Percentiles rank a stretch among this genome's conserved stretches.
phyloP scores from a whole-genome alignment of 495 filamentous ascomycete species.

The Haplographium delicatum region DNA sequence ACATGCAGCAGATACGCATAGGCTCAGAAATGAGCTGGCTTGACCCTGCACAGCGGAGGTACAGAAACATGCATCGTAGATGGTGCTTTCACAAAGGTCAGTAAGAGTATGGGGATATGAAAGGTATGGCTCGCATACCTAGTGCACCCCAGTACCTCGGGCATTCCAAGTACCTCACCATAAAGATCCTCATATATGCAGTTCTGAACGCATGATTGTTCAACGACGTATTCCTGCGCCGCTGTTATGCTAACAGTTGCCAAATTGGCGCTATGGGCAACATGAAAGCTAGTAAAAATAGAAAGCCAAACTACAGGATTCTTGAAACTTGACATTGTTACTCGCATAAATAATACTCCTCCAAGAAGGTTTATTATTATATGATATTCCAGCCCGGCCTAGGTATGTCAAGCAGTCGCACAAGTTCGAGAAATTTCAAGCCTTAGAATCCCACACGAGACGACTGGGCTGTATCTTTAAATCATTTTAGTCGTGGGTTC shows the following conservation, averaged over 20 bases:
- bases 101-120: background rate
- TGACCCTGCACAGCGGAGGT: background rate
- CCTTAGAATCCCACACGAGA: too few species aligned
- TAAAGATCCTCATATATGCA: background rate
- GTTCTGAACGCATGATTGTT: background rate
- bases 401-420: too few species aligned
- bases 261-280: too few species aligned
- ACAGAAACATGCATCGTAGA: slow-evolving; percentile 3
- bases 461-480: too few species aligned
- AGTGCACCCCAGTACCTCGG: background rate
- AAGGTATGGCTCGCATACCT: background rate
- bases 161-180: background rate
- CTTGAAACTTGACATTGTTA: too few species aligned
- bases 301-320: too few species aligned
- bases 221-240: background rate
- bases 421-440: too few species aligned
- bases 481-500: too few species aligned
- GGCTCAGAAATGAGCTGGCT: background rate
- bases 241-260: slow-evolving; percentile 6
- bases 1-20: background rate
- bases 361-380: too few species aligned
- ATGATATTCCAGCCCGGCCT: too few species aligned
- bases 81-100: background rate
- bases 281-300: too few species aligned
- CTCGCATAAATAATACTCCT: too few species aligned